Percentiles rank a stretch among this genome's conserved stretches.
Conservation (phyloP, 352 stramenopile species). For the Phytopythium boreale region DNA sequence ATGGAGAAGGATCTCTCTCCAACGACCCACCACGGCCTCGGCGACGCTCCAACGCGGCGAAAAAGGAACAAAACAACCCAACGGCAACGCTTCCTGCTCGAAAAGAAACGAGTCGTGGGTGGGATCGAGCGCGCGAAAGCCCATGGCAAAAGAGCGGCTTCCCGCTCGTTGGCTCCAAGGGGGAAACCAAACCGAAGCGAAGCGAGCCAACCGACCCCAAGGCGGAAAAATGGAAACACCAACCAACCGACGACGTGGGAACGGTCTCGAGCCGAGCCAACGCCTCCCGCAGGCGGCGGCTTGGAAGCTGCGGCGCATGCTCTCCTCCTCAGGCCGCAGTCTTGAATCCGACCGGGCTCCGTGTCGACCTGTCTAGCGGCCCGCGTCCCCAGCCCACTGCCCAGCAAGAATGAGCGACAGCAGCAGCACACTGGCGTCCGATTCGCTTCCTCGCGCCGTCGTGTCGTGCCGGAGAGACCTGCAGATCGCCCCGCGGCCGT, state of each 20-base stretch:
- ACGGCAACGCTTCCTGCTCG: conserved; percentile 2
- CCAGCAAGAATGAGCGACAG: not conserved
- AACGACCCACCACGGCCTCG: not conserved
- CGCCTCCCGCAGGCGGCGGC: not conserved
- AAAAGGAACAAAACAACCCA: conserved; percentile 8
- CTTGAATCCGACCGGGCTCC: not conserved
- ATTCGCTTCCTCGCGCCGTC: not conserved
- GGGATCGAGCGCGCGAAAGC: not conserved
- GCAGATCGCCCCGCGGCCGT: conserved; percentile 8
- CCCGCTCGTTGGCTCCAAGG: not conserved
- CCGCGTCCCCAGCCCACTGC: not conserved
- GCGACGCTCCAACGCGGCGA: conserved; percentile 2
- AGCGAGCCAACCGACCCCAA: not conserved
- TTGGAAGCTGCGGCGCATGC: not conserved
- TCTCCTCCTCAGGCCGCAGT: not conserved
- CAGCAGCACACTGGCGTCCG: not conserved
- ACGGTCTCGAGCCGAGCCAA: not conserved
- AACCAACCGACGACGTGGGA: not conserved
- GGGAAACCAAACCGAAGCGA: not conserved
- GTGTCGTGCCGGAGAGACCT: conserved; percentile 12
- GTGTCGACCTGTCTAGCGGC: not conserved
- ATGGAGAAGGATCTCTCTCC: not conserved
- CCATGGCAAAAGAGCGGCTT: not conserved
- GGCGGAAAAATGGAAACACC: not conserved
- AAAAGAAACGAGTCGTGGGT: not conserved